phyloP scores from a whole-genome alignment of 768 basidiomycete species.

The Mycena leptocephala region DNA sequence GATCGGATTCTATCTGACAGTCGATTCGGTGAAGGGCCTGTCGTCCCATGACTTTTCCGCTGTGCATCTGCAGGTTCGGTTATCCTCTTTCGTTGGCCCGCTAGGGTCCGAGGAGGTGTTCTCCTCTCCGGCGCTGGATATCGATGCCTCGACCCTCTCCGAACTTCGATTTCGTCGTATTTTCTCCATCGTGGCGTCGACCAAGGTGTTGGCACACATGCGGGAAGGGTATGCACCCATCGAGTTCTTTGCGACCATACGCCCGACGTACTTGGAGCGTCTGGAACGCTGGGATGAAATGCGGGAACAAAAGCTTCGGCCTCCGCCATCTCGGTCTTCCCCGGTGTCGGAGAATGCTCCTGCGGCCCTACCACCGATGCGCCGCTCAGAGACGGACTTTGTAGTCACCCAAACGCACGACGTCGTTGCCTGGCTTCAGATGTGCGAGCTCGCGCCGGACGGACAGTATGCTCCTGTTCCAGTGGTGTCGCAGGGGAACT shows the following conservation, averaged over 20 bases:
- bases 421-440: constrained; percentile 89
- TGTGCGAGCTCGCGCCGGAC: constrained; percentile 89
- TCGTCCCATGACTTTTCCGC: constrained; percentile 92
- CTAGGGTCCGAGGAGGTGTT: constrained; percentile 86
- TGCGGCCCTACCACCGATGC: constrained; percentile 78
- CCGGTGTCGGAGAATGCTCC: constrained; percentile 58
- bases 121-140: constrained; percentile 81
- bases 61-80: constrained; percentile 89
- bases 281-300: constrained; percentile 96
- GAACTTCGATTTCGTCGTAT: constrained; percentile 89
- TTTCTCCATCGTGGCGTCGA: constrained; percentile 84
- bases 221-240: constrained; percentile 87
- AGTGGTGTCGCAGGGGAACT: constrained; percentile 79
- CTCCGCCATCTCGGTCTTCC: constrained; percentile 54
- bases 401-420: constrained; percentile 91
- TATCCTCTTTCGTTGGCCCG: constrained; percentile 90
- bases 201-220: constrained; percentile 82
- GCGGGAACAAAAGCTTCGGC: constrained; percentile 79
- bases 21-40: constrained; percentile 92
- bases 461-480: constrained; percentile 90
- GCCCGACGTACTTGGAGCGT: constrained; percentile 88
- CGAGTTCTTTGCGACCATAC: constrained; percentile 91
- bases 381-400: constrained; percentile 94
- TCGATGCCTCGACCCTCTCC: constrained; percentile 79
- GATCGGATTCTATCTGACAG: constrained; percentile 86